Conservation (phyloP, 2,329 filamentous ascomycete genomes). For the Talaromyces sp. region DNA sequence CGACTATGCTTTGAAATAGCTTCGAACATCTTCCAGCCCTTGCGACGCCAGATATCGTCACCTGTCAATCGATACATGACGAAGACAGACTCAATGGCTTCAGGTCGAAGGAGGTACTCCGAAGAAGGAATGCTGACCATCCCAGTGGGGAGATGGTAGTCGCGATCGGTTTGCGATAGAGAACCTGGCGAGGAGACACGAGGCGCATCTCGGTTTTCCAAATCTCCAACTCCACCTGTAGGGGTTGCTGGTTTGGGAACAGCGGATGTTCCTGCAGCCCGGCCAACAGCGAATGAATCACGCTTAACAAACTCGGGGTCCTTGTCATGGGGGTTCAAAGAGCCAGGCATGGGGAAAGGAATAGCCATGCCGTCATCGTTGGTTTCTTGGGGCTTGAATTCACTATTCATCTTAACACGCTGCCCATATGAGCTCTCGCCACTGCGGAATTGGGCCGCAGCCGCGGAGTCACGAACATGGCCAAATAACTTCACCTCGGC, state of each 20-base stretch:
- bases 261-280: neutral
- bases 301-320: conserved; percentile 19
- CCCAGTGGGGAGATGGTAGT: conserved; percentile 47
- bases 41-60: conserved; percentile 64
- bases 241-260: conserved; percentile 6
- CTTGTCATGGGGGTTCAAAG: conserved; percentile 24
- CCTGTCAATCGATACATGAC: conserved; percentile 76
- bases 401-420: conserved; percentile 20
- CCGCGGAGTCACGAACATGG: conserved; percentile 43
- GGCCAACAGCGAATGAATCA: conserved; percentile 9
- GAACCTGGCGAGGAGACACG: conserved; percentile 2
- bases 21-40: conserved; percentile 75
- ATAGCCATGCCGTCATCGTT: conserved; percentile 7
- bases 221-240: neutral
- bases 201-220: conserved; percentile 20
- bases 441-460: conserved; percentile 29
- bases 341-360: conserved; percentile 27
- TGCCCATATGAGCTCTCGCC: conserved; percentile 29
- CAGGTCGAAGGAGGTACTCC: conserved; percentile 57
- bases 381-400: conserved; percentile 10
- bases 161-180: conserved; percentile 21
- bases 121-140: conserved; percentile 42
- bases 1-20: conserved; percentile 64
- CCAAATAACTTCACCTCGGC: conserved; percentile 46
- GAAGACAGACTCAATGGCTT: conserved; percentile 81